phyloP scores from a whole-genome alignment of 176 grass and related monocot genomes.

The Rhynchospora pubera region DNA sequence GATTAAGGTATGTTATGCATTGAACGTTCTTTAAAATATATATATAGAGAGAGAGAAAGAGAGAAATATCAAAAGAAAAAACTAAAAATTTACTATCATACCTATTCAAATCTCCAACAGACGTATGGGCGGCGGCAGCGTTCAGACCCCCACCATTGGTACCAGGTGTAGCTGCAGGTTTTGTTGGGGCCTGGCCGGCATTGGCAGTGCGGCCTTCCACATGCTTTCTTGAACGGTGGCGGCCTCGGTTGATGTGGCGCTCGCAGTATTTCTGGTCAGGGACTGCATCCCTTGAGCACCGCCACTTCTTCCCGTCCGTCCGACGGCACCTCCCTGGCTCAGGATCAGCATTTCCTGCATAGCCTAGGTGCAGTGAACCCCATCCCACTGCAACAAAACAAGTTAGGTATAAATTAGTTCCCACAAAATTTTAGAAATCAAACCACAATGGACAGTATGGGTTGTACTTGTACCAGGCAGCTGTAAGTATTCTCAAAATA shows the following conservation, averaged over 20 bases:
- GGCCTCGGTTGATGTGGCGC: conserved; percentile 76
- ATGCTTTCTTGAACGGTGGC: conserved; percentile 89
- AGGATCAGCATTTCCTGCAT: conserved; percentile 44
- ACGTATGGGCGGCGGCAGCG: neutral
- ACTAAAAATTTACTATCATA: neutral
- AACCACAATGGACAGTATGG: neutral
- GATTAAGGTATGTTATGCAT: neutral
- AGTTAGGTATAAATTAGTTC: neutral
- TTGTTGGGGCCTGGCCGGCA: conserved; percentile 6
- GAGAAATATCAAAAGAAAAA: neutral
- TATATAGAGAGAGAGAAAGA: neutral
- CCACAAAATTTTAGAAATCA: neutral
- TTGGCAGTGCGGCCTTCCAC: conserved; percentile 70
- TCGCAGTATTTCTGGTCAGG: conserved; percentile 84
- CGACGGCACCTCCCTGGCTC: conserved; percentile 83
- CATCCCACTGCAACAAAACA: conserved; percentile 44
- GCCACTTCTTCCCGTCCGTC: conserved; percentile 87
- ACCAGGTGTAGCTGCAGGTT: neutral
- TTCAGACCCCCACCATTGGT: neutral
- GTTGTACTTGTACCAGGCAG: neutral
- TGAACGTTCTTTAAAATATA: neutral
- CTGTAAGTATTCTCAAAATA: neutral
- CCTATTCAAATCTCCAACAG: conserved; percentile 14
- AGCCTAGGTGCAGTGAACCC: conserved; percentile 38
- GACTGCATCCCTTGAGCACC: conserved; percentile 79